phyloP scores from a whole-genome alignment of 352 stramenopile genomes.

The Thalassiosira livingstoniorum region DNA sequence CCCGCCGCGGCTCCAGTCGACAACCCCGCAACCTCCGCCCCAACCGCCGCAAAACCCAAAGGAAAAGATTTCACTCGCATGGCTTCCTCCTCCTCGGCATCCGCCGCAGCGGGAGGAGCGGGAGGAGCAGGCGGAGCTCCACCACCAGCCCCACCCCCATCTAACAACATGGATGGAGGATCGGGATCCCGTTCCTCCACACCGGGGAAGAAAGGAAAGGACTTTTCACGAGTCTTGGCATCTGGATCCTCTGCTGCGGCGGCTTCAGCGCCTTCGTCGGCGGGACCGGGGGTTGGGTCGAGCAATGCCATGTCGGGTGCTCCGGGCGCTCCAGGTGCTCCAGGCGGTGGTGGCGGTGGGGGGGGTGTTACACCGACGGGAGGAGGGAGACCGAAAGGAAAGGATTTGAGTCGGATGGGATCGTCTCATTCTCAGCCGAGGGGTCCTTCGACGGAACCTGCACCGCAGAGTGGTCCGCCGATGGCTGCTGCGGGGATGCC shows the following conservation, averaged over 20 bases:
- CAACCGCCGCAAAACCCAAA: slow-evolving; percentile 18
- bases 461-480: not conserved
- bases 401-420: slow-evolving; percentile 64
- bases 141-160: slow-evolving; percentile 16
- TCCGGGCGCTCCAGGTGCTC: too few species aligned
- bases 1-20: too few species aligned
- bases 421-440: not conserved
- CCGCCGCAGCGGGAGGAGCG: not conserved
- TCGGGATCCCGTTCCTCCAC: not conserved
- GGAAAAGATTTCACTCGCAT: slow-evolving; percentile 43
- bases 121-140: too few species aligned
- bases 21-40: too few species aligned
- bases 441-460: not conserved
- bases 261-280: not conserved
- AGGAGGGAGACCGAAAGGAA: slow-evolving; percentile 54
- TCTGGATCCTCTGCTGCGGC: slow-evolving; percentile 5
- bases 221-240: slow-evolving; percentile 37
- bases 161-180: not conserved
- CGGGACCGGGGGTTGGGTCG: not conserved
- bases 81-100: slow-evolving; percentile 35
- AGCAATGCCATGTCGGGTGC: too few species aligned
- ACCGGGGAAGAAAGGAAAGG: slow-evolving; percentile 52
- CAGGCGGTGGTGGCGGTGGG: too few species aligned
- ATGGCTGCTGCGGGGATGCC: not conserved
- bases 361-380: not conserved